phyloP scores from a whole-genome alignment of 1,284 basidiomycete species.

The Irpex sp. region DNA sequence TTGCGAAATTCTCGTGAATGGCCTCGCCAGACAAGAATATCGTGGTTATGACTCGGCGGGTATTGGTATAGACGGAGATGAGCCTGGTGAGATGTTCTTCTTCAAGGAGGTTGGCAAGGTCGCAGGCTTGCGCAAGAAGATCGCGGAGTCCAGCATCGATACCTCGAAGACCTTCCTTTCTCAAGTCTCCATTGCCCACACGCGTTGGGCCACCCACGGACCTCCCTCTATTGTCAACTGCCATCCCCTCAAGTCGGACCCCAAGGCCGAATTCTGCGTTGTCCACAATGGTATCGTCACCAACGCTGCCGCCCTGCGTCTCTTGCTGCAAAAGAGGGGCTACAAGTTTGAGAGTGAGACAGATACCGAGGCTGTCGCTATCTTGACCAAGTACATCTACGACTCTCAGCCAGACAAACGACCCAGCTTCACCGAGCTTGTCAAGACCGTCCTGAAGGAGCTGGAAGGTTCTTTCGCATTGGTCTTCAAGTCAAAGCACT shows the following conservation, averaged over 20 bases:
- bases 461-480: conserved; percentile 99
- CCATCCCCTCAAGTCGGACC: conserved; percentile 92
- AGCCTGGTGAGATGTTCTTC: conserved; percentile 72
- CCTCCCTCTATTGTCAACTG: conserved; percentile 88
- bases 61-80: conserved; percentile 94
- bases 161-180: conserved; percentile 81
- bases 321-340: conserved; percentile 94
- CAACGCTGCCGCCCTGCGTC: conserved; percentile 86
- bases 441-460: conserved; percentile 97
- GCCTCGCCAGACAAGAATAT: conserved; percentile 95
- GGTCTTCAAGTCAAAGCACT: conserved; percentile 98
- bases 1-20: conserved; percentile 89
- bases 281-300: conserved; percentile 99
- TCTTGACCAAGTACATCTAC: conserved; percentile 95
- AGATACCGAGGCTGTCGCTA: conserved; percentile 97
- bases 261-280: conserved; percentile 82
- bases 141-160: conserved; percentile 75
- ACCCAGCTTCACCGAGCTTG: conserved; percentile 85
- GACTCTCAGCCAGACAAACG: conserved; percentile 91
- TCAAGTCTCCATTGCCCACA: conserved; percentile 98
- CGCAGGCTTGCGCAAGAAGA: conserved; percentile 89
- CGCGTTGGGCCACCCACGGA: conserved; percentile 99
- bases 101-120: conserved; percentile 99
- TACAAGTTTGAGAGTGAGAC: conserved; percentile 96
- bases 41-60: conserved; percentile 98